Percentiles rank a stretch among this genome's conserved stretches.
Evolutionary conservation across 1,284 basidiomycete species (phyloP).

Genomic region (Pascua sp.): DNA sequence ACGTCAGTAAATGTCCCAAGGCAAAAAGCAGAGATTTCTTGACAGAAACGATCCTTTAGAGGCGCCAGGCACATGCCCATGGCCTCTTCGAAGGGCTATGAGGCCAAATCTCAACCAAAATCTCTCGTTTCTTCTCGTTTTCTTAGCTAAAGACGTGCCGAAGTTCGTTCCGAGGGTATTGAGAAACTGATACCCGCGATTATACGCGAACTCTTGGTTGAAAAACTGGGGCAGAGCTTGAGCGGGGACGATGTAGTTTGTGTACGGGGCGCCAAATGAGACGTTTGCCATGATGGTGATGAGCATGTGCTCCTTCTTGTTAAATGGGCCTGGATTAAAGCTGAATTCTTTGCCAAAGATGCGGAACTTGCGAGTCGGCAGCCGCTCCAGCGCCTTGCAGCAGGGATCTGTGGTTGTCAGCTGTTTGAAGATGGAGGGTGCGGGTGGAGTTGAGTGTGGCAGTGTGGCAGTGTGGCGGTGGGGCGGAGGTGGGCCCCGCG

Average conservation of each 20-base stretch:
- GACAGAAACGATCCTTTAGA: no score
- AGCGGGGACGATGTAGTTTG: slow-evolving; percentile 35
- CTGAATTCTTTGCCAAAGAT: slow-evolving; percentile 20
- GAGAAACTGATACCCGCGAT: slow-evolving; percentile 48
- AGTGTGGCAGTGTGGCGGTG: no score
- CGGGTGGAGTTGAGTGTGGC: no score
- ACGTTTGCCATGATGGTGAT: slow-evolving; percentile 41
- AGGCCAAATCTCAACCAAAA: no score
- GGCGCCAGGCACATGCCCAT: no score
- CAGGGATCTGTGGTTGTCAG: slow-evolving; percentile 15
- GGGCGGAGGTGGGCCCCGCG: no score
- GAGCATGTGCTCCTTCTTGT: slow-evolving; percentile 26
- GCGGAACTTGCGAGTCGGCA: slow-evolving; percentile 5
- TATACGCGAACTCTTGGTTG: slow-evolving; percentile 37
- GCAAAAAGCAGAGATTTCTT: no score
- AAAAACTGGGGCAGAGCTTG: slow-evolving; percentile 37
- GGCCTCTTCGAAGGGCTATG: no score
- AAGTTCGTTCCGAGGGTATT: slow-evolving; percentile 50
- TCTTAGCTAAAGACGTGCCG: no score
- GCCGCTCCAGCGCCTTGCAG: slow-evolving; percentile 24
- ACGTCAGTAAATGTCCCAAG: no score
- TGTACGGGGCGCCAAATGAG: slow-evolving; percentile 35
- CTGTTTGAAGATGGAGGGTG: no score
- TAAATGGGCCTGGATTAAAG: slow-evolving; percentile 54
- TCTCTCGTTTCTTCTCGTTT: no score